Percentiles rank a stretch among this genome's conserved stretches.
Evolutionary conservation across 2,329 filamentous ascomycete species (phyloP).

Genomic region (Penicillium sp.): DNA sequence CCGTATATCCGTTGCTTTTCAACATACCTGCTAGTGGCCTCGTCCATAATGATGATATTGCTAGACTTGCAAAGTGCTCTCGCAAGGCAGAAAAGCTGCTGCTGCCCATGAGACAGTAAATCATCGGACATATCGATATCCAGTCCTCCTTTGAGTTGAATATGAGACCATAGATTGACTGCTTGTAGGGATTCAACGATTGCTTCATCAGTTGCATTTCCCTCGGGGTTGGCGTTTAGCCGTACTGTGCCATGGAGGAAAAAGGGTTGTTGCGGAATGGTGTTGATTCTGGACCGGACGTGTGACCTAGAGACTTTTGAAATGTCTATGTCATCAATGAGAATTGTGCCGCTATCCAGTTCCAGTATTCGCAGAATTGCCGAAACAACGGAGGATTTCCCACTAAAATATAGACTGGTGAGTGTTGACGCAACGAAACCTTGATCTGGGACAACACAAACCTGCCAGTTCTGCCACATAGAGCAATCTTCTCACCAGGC

Average conservation of each 20-base stretch:
- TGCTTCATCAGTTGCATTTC: slow-evolving; percentile 10
- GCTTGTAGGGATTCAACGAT: slow-evolving; percentile 21
- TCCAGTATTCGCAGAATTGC: slow-evolving; percentile 25
- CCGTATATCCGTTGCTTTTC: not conserved
- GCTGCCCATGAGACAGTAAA: slow-evolving; percentile 45
- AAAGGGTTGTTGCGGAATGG: slow-evolving; percentile 26
- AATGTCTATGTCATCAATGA: slow-evolving; percentile 24
- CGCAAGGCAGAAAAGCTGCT: slow-evolving; percentile 52
- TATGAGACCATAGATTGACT: slow-evolving; percentile 23
- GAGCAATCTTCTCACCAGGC: slow-evolving; percentile 23
- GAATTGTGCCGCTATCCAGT: slow-evolving; percentile 20
- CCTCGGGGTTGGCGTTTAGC: slow-evolving; percentile 13
- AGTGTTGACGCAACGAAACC: not conserved
- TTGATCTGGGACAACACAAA: slow-evolving; percentile 3
- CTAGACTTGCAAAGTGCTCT: slow-evolving; percentile 43
- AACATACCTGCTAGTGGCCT: slow-evolving; percentile 19
- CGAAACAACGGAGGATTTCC: slow-evolving; percentile 25
- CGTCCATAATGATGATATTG: slow-evolving; percentile 21
- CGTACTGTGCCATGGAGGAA: slow-evolving; percentile 20
- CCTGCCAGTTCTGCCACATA: slow-evolving; percentile 28
- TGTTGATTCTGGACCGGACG: slow-evolving; percentile 22
- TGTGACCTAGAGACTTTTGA: slow-evolving; percentile 16
- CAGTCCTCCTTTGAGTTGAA: slow-evolving; percentile 24
- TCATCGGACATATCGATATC: slow-evolving; percentile 30
- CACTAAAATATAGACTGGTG: slow-evolving; percentile 8